A percentile compares a stretch with the other conserved stretches of the same genome.
Evolutionary conservation across 2,329 filamentous ascomycete species (phyloP).

Genomic region (Bipolaris cookei): DNA sequence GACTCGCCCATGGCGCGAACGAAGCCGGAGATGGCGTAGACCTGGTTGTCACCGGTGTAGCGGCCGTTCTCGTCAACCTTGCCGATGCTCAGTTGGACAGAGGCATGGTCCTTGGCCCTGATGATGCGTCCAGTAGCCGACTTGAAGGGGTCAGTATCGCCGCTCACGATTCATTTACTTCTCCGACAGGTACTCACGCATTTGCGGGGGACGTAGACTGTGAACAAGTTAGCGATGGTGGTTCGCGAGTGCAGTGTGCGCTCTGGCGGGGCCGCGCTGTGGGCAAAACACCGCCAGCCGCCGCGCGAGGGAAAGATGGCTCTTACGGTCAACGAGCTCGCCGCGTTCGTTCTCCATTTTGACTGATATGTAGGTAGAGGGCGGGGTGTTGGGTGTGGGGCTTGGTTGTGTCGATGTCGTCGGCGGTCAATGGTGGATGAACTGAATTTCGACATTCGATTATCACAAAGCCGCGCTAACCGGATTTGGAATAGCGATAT

Average conservation of each 20-base stretch:
- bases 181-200: slow-evolving; percentile 49
- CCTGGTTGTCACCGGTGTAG: slow-evolving; percentile 95
- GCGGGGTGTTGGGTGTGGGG: slow-evolving; percentile 33
- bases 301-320: slow-evolving; percentile 1
- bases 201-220: slow-evolving; percentile 45
- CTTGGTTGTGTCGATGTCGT: slow-evolving; percentile 36
- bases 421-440: slow-evolving; percentile 17
- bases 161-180: slow-evolving; percentile 5
- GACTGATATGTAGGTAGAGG: slow-evolving; percentile 40
- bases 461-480: slow-evolving; percentile 3
- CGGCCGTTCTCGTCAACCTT: slow-evolving; percentile 99
- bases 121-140: slow-evolving; percentile 80
- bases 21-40: slow-evolving; percentile 97
- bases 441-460: slow-evolving; percentile 28
- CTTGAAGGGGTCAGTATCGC: slow-evolving; percentile 35
- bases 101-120: slow-evolving; percentile 99
- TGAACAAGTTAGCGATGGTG: slow-evolving; percentile 23
- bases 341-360: slow-evolving; percentile 99
- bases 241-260: slow-evolving; percentile 57
- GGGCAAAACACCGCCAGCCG: background rate
- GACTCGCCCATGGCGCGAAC: slow-evolving; percentile 97
- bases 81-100: slow-evolving; percentile 93
- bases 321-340: slow-evolving; percentile 87
- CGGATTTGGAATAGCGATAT: background rate
- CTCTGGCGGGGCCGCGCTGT: background rate